Base-by-base conservation (phyloP, 768 basidiomycete species). In the Lactarius quietus region DNA sequence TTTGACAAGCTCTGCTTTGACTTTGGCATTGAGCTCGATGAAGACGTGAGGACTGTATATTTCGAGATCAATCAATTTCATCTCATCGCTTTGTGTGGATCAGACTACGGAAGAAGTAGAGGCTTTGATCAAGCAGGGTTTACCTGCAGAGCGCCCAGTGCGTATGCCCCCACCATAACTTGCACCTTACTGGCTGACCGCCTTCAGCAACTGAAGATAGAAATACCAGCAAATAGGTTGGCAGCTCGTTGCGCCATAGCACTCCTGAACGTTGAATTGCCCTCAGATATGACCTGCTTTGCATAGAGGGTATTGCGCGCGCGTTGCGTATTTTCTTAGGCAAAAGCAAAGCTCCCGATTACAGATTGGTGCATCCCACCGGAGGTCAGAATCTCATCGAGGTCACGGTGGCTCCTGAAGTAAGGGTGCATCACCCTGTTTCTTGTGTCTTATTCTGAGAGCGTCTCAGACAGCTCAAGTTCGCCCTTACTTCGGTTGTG, bases 1-100 rank as follows among this genome's bases (percentile, higher is more conserved):
- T 98, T 98, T 71, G 97, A 98, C 78, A 86, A 86, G 74, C 84
- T 98, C 59, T 92, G 93, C 71, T 99, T 99, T 79, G 93, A 98
- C 70, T 99, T 95, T 77, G 97, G 97, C 62, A 80, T 99, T 55
- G 97, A 99, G 78, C 81, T 98, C 38, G 97, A 99, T 73, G 97
- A 97, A 78, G 97, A 99, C 79, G 96, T 98, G 90, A 81, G 33
- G 48, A 18, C 36, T 10, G 20, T 45, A 29, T 60, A 29, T 43
- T 23, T 53, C 23, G 31, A 36, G 14, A 28, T 28, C 31, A 20
- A 8, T 48, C 35, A 6, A 26, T 36, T 33, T 45, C 52, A 54
- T 17, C 61, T 65, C 66, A 66, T 59, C 26, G 10, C 36, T 41
- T 35, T 48, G 35, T 45, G 26, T 70, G 62, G 39, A 8, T 26